Evolutionary conservation across 108 stramenopile species (phyloP), one percentile per base, ranked within the genome.

Genomic region (Cyclotella cryptica): DNA sequence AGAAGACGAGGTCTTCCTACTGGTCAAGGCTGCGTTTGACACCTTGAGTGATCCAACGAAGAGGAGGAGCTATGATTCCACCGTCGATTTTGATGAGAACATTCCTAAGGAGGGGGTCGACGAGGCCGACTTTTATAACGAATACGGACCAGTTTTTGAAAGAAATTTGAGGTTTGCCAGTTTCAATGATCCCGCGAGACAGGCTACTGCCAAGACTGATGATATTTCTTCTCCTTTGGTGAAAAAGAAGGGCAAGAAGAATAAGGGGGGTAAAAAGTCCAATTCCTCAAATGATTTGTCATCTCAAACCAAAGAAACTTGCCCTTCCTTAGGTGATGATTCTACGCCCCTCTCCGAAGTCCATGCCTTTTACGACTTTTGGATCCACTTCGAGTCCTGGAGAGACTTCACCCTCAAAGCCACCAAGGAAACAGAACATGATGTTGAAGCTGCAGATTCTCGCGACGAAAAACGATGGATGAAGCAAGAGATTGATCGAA

Each of bases 401-500:
- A 78, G 99, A 45, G 99, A 99, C 71, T 98, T 98, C 76, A 89
- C 93, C 1, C 60, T 93, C 10, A 84, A 92, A 44, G 95, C 95
- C 17, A 51, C 86, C 40, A 86, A 87, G 28, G 89, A 92, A 30
- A 91, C 92, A 21, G 97, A 96, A 55, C 86, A 98, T 73, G 89
- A 94, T 69, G 58, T 88, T 39, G 98, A 99, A 27, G 88, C 88
- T 58, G 99, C 98, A 19, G 93, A 92, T 46, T 87, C 77, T 59
- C 87, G 99, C 6, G 96, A 96, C 67, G 98, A 99, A 77, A 97
- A 98, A 71, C 80, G 99, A 39, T 98, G 97, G 97, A 96, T 97
- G 92, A 87, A 93, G 86, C 97, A 98, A 78, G 98, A 99, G 83
- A 97, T 98, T 74, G 98, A 97, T 58, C 83, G 89, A 15, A 84